Evolutionary conservation across 2,329 filamentous ascomycete species (phyloP).

Genomic region (Calonectria ilicicola): DNA sequence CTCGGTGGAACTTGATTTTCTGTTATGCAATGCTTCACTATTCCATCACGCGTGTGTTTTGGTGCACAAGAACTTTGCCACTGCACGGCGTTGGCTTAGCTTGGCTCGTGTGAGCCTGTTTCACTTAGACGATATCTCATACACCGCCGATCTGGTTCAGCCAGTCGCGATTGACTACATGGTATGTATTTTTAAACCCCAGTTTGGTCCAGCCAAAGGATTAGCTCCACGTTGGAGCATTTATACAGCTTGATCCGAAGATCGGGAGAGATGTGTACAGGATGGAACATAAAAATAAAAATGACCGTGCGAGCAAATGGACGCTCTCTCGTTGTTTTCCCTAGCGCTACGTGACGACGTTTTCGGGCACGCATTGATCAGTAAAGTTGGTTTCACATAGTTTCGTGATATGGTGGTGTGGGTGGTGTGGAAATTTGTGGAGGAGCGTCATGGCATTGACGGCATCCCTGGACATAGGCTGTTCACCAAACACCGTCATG

Average conservation of each 20-base stretch:
- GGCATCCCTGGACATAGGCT: constrained; percentile 18
- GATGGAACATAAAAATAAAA: not conserved
- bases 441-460: constrained; percentile 28
- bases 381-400: constrained; percentile 1
- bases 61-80: not conserved
- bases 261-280: not conserved
- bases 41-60: not conserved
- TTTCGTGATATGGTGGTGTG: constrained; percentile 13
- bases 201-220: not conserved
- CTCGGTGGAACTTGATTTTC: not conserved
- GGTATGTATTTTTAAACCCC: not conserved
- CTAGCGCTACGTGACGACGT: not conserved
- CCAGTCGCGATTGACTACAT: not conserved
- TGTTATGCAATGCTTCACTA: not conserved
- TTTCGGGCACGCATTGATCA: constrained; percentile 8
- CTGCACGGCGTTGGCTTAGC: not conserved
- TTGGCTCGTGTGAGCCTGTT: constrained; percentile 7
- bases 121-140: not conserved
- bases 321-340: not conserved
- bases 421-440: constrained; percentile 21
- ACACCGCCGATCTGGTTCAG: not conserved
- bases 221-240: not conserved
- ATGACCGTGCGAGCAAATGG: not conserved
- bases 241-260: not conserved
- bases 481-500: constrained; percentile 36